These are phyloP conservation scores for Lactifluus volemus DNA, from an alignment of 768 basidiomycete species.

Conservation along the genomic window DNA sequence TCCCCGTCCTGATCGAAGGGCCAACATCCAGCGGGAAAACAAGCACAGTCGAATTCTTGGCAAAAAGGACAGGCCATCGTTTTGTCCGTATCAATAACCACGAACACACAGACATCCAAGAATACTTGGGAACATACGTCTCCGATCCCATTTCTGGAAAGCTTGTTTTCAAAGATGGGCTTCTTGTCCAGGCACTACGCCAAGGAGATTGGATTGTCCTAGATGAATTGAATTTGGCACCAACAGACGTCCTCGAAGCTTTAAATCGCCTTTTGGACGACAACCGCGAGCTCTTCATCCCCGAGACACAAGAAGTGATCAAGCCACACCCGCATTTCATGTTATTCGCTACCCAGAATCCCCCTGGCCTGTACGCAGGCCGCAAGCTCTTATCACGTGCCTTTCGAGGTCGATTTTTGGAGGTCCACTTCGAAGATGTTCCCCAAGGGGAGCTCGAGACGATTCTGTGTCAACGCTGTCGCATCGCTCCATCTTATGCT, in stretches of 20 bases:
- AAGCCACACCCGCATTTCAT: slow-evolving; percentile 93
- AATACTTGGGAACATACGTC: slow-evolving; percentile 94
- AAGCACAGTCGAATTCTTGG: slow-evolving; percentile 92
- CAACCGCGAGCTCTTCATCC: slow-evolving; percentile 91
- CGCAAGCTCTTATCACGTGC: slow-evolving; percentile 92
- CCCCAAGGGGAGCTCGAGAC: slow-evolving; percentile 89
- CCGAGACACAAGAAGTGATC: slow-evolving; percentile 93
- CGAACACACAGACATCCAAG: slow-evolving; percentile 98
- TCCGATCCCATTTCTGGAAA: slow-evolving; percentile 92
- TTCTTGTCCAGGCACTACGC: slow-evolving; percentile 86
- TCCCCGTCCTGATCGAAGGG: slow-evolving; percentile 95
- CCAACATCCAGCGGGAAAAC: slow-evolving; percentile 98
- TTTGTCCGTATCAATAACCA: slow-evolving; percentile 99
- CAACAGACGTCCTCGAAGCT: slow-evolving; percentile 96
- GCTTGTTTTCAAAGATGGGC: slow-evolving; percentile 88
- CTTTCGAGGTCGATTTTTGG: slow-evolving; percentile 94
- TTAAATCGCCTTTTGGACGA: slow-evolving; percentile 95
- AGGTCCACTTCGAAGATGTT: slow-evolving; percentile 96
- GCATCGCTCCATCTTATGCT: slow-evolving; percentile 90
- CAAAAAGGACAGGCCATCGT: slow-evolving; percentile 83
- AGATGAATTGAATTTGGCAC: slow-evolving; percentile 95
- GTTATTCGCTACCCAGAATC: slow-evolving; percentile 98
- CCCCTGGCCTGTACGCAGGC: slow-evolving; percentile 91
- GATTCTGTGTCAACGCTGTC: slow-evolving; percentile 87
- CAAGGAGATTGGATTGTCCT: slow-evolving; percentile 96